Base-by-base conservation (phyloP, 495 filamentous ascomycete species). In the Xylaria acuta region DNA sequence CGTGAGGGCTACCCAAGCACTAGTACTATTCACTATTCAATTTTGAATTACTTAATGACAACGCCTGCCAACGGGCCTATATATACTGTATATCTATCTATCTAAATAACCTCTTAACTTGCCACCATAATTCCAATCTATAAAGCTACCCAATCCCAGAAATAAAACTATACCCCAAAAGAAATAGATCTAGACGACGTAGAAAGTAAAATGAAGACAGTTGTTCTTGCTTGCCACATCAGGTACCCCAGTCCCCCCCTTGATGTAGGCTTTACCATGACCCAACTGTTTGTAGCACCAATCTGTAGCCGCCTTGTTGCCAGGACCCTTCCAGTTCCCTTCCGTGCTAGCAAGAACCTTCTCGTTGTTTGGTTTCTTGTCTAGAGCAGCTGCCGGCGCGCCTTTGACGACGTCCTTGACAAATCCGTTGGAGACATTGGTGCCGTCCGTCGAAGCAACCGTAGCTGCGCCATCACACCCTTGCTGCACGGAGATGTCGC, bases 401-500 rank as follows among this genome's bases (percentile, higher is more conserved):
- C 62, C 75, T 4, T 70, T 77, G 32, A 85, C 38, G 58, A 83
- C 75, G 66, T 83, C 81, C 41, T 82, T 66, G 1, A 45, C 56
- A 56, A 84, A 83, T 20, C 82, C 83, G 62, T 80, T 80, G 7
- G 70, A 74, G 27, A 74, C 68, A 6, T 76, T 74, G 27, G 77
- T 76, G 3, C 82, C 82, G 66, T 84, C 83, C 0, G 81, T 84
- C 12, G 78, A 73, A 27, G 74, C 73, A 27, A 85, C 80, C 5
- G 79, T 82, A 6, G 81, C 83, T 0, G 82, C 82, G 12, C 82
- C 81, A 70, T 85, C 82, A 62, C 81, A 84, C 0, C 83, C 83
- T 63, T 85, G 82, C 77, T 85, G 70, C 0, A 84, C 62, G 12
- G 74, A 77, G 70, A 85, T 79, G 69, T 85, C 83, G 34, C 83